Conservation (phyloP, 768 basidiomycete species). For the Lyophyllum semitale region DNA sequence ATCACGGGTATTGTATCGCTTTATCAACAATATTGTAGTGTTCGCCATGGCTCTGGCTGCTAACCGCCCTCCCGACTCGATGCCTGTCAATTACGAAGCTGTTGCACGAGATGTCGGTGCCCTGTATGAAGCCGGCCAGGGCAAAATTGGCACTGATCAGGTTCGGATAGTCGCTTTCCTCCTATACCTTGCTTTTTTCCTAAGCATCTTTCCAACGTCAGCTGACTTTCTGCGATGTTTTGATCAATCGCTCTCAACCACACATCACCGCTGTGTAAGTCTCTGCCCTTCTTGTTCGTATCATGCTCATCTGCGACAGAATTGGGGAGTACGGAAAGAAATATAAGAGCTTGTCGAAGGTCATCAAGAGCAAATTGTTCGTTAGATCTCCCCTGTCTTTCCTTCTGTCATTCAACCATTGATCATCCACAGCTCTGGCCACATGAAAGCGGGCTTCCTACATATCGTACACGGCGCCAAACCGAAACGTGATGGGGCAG, state of each 20-base stretch:
- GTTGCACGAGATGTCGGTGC: slow-evolving; percentile 46
- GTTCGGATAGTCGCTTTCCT: slow-evolving; percentile 18
- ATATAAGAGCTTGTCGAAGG: slow-evolving; percentile 37
- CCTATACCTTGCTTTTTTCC: neutral
- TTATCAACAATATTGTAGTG: slow-evolving; percentile 28
- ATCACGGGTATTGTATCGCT: no score
- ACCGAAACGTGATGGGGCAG: slow-evolving; percentile 45
- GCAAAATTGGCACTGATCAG: slow-evolving; percentile 44
- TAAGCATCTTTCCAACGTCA: slow-evolving; percentile 4
- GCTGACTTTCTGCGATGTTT: slow-evolving; percentile 45
- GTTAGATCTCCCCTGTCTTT: neutral
- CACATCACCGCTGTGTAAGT: slow-evolving; percentile 46
- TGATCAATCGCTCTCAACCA: slow-evolving; percentile 48
- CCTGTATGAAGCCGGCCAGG: slow-evolving; percentile 42
- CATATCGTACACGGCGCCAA: slow-evolving; percentile 48
- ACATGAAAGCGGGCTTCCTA: slow-evolving; percentile 44
- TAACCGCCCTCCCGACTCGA: slow-evolving; percentile 38
- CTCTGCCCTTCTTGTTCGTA: slow-evolving; percentile 13
- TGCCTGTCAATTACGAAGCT: slow-evolving; percentile 35
- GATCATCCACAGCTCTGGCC: slow-evolving; percentile 33
- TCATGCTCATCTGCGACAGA: slow-evolving; percentile 14
- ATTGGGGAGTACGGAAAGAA: slow-evolving; percentile 29
- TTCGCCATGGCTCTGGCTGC: slow-evolving; percentile 53
- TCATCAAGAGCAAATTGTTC: slow-evolving; percentile 42
- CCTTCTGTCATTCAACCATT: neutral